Evolutionary conservation across 192 early-diverging fungal genomes (phyloP), one percentile per base, ranked within the genome.

Genomic region (Coemansia asiatica): DNA sequence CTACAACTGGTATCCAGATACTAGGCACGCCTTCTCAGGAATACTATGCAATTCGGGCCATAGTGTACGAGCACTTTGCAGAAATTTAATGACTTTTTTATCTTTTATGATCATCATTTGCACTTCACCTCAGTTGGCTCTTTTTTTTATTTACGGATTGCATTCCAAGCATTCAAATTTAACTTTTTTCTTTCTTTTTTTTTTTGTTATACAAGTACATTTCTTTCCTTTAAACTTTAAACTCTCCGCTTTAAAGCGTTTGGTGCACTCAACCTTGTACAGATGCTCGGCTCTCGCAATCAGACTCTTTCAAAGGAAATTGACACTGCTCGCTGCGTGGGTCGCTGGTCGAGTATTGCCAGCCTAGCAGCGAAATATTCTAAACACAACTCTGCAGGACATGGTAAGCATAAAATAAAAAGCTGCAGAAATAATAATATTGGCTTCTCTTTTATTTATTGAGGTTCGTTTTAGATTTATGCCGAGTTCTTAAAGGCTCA

Each of bases 301-400:
- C 80, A 77, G 64, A 49, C 75, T 54, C 59, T 64, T 40, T 58
- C 73, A 25, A 76, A 71, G 40, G 80, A 82, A 64, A 82, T 82
- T 31, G 80, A 82, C 72, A 76, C 80, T 9, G 80, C 75, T 10
- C 75, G 80, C 2, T 82, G 80, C 44, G 71, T 82, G 40, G 80
- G 80, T 9, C 71, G 55, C 29, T 82, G 80, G 80, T 56, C 61
- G 15, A 16, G 69, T 8, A 40, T 66, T 19, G 61, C 59, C 61
- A 28, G 56, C 38, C 75, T 82, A 26, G 75, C 75, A 15, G 56
- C 71, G 21, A 66, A 63, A 54, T 69, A 77, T 25, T 19, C 71
- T 26, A 74, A 68, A 47, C 57, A 61, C 56, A 72, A 55, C 27
- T 29, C 69, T 15, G 35, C 64, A 6, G 74, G 65, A 2, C 70